Evolutionary conservation across 2,329 filamentous ascomycete genomes (phyloP).

Genomic region (Verticillium longisporum): DNA sequence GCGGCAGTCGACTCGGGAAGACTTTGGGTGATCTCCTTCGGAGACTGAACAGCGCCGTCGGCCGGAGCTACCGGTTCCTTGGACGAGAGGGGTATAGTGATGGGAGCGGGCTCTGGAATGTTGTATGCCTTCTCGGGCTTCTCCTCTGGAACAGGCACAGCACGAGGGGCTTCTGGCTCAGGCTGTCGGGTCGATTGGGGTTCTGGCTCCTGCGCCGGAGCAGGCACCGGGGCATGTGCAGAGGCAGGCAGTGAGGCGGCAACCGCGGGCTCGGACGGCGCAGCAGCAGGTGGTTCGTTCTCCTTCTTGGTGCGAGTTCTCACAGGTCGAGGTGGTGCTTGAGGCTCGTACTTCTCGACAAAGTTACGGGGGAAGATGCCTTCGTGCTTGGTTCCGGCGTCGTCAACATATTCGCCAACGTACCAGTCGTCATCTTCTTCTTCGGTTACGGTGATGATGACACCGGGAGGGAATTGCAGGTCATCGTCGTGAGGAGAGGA

Average conservation of each 20-base stretch:
- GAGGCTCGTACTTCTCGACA: constrained; percentile 91
- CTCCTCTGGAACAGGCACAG: constrained; percentile 4
- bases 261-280: constrained; percentile 11
- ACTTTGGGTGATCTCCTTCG: not conserved
- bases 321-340: constrained; percentile 77
- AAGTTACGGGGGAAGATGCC: constrained; percentile 96
- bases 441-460: constrained; percentile 90
- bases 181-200: constrained; percentile 21
- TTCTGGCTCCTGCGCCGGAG: constrained; percentile 13
- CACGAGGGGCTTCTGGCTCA: constrained; percentile 15
- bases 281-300: constrained; percentile 22
- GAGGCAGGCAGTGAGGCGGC: constrained; percentile 13
- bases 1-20: constrained; percentile 19
- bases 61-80: constrained; percentile 28
- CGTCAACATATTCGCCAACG: constrained; percentile 77
- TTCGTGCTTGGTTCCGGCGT: constrained; percentile 64
- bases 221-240: constrained; percentile 18
- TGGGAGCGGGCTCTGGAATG: constrained; percentile 19
- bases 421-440: constrained; percentile 95
- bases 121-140: constrained; percentile 24
- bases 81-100: constrained; percentile 18
- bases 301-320: constrained; percentile 68
- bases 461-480: constrained; percentile 75
- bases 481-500: constrained; percentile 90
- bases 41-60: constrained; percentile 12